These are phyloP conservation scores for Trametes villosa DNA, from an alignment of 768 basidiomycete genomes.

Conservation along the genomic window DNA sequence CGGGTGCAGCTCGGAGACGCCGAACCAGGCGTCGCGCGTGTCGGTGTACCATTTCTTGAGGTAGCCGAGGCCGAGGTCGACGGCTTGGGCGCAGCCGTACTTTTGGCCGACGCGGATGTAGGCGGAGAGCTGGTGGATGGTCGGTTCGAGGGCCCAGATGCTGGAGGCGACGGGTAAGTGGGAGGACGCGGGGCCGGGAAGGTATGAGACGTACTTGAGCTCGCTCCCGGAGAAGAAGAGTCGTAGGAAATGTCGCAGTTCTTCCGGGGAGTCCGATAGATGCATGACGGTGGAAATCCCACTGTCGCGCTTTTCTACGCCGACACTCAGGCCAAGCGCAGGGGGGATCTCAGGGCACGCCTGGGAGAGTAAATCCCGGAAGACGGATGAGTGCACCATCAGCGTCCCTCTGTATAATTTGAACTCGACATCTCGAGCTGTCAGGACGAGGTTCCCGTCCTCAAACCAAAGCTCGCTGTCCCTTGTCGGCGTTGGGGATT, in stretches of 20 bases:
- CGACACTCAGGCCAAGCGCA: too few relatives aligned
- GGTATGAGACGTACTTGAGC: background rate
- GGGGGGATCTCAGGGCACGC: too few relatives aligned
- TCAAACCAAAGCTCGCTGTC: constrained; percentile 32
- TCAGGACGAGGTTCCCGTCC: constrained; percentile 33
- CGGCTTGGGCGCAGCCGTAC: background rate
- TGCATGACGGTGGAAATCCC: background rate
- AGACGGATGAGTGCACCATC: constrained; percentile 28
- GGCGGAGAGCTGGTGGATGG: constrained; percentile 4
- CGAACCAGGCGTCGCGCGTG: constrained; percentile 5
- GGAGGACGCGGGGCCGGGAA: too few relatives aligned
- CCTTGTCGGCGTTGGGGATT: too few relatives aligned
- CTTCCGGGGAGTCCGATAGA: background rate
- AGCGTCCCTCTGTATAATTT: constrained; percentile 31
- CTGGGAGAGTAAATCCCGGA: constrained; percentile 15
- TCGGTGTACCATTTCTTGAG: constrained; percentile 7
- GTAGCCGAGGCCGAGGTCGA: background rate
- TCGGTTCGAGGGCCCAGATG: background rate
- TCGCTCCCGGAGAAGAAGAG: background rate
- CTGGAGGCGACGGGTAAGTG: background rate
- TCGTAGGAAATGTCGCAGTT: background rate
- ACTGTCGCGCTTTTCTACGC: too few relatives aligned
- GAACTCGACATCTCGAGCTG: constrained; percentile 29
- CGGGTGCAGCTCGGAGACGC: background rate
- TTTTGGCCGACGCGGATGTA: constrained; percentile 13